A percentile compares a stretch with the other conserved stretches of the same genome.
These are phyloP conservation scores for Salix exigua DNA, from an alignment of 345 rosid species.

Conservation along the genomic window DNA sequence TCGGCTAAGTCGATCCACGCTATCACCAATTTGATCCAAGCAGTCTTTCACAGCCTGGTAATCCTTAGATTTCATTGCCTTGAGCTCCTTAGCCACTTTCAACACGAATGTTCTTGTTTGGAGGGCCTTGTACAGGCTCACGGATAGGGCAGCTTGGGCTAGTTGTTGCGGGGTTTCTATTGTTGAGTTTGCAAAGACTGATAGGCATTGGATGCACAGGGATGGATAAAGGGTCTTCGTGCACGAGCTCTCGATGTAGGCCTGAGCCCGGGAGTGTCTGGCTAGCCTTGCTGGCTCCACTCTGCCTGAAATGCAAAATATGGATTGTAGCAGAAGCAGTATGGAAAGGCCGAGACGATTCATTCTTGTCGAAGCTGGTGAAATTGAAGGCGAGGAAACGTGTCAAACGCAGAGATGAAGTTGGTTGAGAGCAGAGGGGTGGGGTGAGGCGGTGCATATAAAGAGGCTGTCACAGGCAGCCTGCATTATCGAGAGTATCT, in stretches of 20 bases:
- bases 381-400: background rate
- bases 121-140: constrained; percentile 55
- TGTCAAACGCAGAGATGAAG: background rate
- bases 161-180: constrained; percentile 50
- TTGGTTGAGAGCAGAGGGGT: background rate
- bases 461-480: constrained; percentile 16
- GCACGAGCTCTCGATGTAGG: constrained; percentile 53
- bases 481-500: constrained; percentile 7
- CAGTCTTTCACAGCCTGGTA: constrained; percentile 59
- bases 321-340: background rate
- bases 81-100: constrained; percentile 39
- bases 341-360: constrained; percentile 12
- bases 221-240: constrained; percentile 46
- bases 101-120: constrained; percentile 48
- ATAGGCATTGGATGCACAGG: constrained; percentile 51
- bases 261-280: constrained; percentile 2
- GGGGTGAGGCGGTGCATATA: constrained; percentile 1
- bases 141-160: constrained; percentile 55
- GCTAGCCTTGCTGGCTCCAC: constrained; percentile 15
- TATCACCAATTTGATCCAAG: constrained; percentile 45
- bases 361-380: constrained; percentile 19
- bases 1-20: constrained; percentile 52
- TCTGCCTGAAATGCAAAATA: constrained; percentile 9
- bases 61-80: constrained; percentile 35
- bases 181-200: constrained; percentile 35